phyloP scores from a whole-genome alignment of 441 rosid genomes.

The Metrosideros polymorpha region DNA sequence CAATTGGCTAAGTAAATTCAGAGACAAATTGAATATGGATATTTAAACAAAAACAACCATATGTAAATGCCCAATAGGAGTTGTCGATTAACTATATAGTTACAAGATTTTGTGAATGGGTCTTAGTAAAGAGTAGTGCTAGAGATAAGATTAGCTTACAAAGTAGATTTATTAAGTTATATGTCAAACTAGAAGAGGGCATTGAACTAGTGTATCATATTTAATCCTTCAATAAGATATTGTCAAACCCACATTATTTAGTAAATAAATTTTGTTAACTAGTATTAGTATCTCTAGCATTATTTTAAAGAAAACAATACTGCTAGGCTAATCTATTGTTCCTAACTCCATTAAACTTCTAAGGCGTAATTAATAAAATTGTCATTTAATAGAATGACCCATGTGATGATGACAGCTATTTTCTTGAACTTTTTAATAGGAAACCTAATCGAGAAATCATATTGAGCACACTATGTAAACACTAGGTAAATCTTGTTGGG shows the following conservation, averaged over 20 bases:
- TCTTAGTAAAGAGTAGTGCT: neutral
- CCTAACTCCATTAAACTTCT: neutral
- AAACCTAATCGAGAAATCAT: neutral
- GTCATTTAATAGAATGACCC: neutral
- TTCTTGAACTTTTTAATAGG: neutral
- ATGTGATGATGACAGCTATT: neutral
- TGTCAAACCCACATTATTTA: neutral
- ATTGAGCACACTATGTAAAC: neutral
- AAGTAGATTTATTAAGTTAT: neutral
- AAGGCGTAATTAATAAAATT: neutral
- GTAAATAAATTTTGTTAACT: neutral
- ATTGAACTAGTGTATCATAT: neutral
- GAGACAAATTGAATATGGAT: neutral
- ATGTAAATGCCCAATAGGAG: neutral
- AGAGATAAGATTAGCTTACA: neutral
- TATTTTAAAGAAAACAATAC: neutral
- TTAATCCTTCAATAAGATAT: neutral
- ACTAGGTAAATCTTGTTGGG: neutral
- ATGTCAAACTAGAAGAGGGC: neutral
- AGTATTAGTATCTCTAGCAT: neutral
- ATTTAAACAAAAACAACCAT: neutral
- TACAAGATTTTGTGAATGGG: neutral
- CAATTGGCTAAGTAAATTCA: neutral
- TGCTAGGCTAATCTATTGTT: neutral
- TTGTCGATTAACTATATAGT: neutral